Base-by-base conservation (phyloP, 176 grass and related monocot species). In the Saccharum officinarum region DNA sequence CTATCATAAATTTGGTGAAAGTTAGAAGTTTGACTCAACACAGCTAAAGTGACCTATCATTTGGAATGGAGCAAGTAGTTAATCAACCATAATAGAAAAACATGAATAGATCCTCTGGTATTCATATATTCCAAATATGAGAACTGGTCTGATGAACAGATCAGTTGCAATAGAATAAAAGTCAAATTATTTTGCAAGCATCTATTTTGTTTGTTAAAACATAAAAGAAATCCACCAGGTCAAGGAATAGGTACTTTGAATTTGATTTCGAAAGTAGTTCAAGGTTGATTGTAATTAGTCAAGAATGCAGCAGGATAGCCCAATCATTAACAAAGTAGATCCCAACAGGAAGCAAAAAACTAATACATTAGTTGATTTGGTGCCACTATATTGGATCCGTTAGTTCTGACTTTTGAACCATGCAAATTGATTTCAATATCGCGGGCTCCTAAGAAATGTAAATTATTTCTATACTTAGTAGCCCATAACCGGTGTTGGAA, bases 281-380 rank as follows among this genome's bases (percentile, higher is more conserved):
- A n/a, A 80, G 64, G 8, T 81, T 22, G 12, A 54, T 10, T 67
- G n/a, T 68, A 65, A 37, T 69, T 64, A 70, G 33, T 84, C 67
- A 87, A 75, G 30, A 87, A 91, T 62, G 49, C 31, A 87, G 59
- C 33, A 91, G 14, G 61, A 69, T 68, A 14, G n/a, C 12, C 55
- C 11, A 62, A 15, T 61, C 31, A 75, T 9, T 76, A 68, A 85
- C 39, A 86, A 42, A 65, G 8, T 76, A 63, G 47, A 26, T 80
- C 71, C 22, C 50, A 85, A 41, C 59, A 52, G 70, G 5, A 76
- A 71, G 18, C 11, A 82, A 71, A 25, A 71, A 71, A 42, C 10
- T 44, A 82, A 31, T 54, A 20, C 66, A 73, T 45, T 42, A 90
- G 54, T 79, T 60, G 2, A 80, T 79, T 79, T 79, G 46, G 84